Evolutionary conservation across 768 basidiomycete species (phyloP).

Genomic region (Clitopilus passeckerianus): DNA sequence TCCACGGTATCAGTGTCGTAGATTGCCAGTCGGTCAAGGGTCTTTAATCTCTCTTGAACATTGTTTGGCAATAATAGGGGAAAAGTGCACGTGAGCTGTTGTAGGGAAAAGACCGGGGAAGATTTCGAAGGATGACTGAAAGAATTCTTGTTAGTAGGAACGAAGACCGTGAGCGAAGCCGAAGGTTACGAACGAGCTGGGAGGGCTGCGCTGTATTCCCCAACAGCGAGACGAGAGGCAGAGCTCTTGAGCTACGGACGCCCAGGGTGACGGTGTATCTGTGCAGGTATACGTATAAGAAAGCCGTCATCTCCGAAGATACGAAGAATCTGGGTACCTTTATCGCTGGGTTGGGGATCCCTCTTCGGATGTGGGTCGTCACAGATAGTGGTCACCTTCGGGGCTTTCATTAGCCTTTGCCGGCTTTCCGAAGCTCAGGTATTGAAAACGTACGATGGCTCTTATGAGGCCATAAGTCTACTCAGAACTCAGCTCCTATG

Average conservation of each 20-base stretch:
- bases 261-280: too few relatives aligned
- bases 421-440: too few relatives aligned
- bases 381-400: neutral
- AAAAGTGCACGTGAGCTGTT: slow-evolving; percentile 4
- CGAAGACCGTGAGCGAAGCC: too few relatives aligned
- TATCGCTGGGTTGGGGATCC: neutral
- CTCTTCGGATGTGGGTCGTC: neutral
- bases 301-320: too few relatives aligned
- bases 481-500: neutral
- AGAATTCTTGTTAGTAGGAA: too few relatives aligned
- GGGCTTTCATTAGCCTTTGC: neutral
- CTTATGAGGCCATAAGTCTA: neutral
- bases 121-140: neutral
- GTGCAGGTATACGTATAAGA: too few relatives aligned
- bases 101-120: neutral
- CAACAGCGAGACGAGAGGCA: neutral
- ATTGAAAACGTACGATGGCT: neutral
- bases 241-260: too few relatives aligned
- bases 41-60: too few relatives aligned
- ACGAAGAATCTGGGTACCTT: too few relatives aligned
- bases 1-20: too few relatives aligned
- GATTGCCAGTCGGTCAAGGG: neutral
- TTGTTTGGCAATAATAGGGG: too few relatives aligned
- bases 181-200: too few relatives aligned
- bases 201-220: neutral